A percentile compares a stretch with the other conserved stretches of the same genome.
Conservation (phyloP, 768 basidiomycete species). For the Lenzites betulinus region DNA sequence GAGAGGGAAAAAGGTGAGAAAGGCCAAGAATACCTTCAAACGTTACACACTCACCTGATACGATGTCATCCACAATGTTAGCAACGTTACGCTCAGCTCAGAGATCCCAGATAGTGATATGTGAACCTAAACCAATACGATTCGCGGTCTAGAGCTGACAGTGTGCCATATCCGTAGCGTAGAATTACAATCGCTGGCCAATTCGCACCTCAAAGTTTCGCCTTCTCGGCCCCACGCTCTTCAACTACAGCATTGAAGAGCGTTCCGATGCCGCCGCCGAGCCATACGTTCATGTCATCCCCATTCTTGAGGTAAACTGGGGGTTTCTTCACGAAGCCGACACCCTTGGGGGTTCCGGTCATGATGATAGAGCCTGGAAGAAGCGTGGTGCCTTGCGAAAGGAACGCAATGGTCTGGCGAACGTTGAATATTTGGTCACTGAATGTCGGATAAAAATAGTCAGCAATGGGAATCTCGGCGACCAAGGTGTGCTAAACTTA, state of each 20-base stretch:
- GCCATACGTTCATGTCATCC: slow-evolving; percentile 67
- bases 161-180: background rate
- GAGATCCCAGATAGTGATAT: background rate
- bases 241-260: slow-evolving; percentile 78
- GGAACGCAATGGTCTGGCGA: slow-evolving; percentile 73
- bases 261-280: slow-evolving; percentile 76
- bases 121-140: background rate
- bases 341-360: slow-evolving; percentile 81
- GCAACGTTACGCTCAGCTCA: background rate
- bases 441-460: background rate
- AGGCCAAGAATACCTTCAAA: too few relatives aligned
- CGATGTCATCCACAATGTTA: background rate
- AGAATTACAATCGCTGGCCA: background rate
- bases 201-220: slow-evolving; percentile 43
- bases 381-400: slow-evolving; percentile 84
- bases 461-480: background rate
- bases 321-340: slow-evolving; percentile 77
- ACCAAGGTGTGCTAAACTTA: slow-evolving; percentile 37
- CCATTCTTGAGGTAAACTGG: slow-evolving; percentile 71
- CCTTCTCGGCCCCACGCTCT: slow-evolving; percentile 44
- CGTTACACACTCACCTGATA: background rate
- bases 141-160: too few relatives aligned
- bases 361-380: slow-evolving; percentile 81
- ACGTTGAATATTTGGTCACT: slow-evolving; percentile 85
- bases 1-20: too few relatives aligned